phyloP scores from a whole-genome alignment of 1,284 basidiomycete species.

The Boletus albobrunnescens region DNA sequence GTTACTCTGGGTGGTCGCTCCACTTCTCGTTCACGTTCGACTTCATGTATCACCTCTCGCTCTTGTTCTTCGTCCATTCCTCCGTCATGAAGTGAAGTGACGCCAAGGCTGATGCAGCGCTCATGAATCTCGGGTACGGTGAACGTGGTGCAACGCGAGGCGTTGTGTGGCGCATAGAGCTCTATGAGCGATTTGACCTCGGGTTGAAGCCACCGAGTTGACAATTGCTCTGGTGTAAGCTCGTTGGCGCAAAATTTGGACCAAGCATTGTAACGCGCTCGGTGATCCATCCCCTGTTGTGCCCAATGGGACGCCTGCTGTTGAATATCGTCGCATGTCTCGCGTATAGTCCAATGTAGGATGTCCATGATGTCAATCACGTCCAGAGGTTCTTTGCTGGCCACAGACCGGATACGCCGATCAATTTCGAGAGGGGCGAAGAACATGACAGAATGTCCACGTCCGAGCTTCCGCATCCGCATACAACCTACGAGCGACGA shows the following conservation, averaged over 20 bases:
- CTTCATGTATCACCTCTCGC: conserved; percentile 42
- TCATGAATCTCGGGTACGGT: conserved; percentile 26
- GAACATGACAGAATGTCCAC: neutral
- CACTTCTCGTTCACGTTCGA: conserved; percentile 37
- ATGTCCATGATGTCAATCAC: conserved; percentile 35
- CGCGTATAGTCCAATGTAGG: conserved; percentile 42
- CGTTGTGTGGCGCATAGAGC: conserved; percentile 31
- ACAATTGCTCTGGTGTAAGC: conserved; percentile 13
- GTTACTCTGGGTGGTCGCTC: conserved; percentile 29
- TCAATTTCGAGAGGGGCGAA: neutral
- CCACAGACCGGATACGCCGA: neutral
- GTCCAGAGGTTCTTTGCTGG: neutral
- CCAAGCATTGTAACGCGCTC: conserved; percentile 35
- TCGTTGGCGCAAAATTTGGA: conserved; percentile 9
- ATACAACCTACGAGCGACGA: neutral
- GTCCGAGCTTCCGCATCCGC: conserved; percentile 1
- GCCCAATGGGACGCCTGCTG: conserved; percentile 42
- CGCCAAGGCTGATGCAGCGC: conserved; percentile 30
- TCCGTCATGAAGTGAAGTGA: conserved; percentile 6
- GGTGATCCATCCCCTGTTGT: conserved; percentile 44
- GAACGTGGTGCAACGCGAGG: neutral
- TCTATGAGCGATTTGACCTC: conserved; percentile 38
- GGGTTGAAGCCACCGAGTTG: conserved; percentile 34
- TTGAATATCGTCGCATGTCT: conserved; percentile 43
- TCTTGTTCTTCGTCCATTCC: conserved; percentile 46